phyloP scores from a whole-genome alignment of 2,329 filamentous ascomycete genomes.

The Meredithiella fracta region DNA sequence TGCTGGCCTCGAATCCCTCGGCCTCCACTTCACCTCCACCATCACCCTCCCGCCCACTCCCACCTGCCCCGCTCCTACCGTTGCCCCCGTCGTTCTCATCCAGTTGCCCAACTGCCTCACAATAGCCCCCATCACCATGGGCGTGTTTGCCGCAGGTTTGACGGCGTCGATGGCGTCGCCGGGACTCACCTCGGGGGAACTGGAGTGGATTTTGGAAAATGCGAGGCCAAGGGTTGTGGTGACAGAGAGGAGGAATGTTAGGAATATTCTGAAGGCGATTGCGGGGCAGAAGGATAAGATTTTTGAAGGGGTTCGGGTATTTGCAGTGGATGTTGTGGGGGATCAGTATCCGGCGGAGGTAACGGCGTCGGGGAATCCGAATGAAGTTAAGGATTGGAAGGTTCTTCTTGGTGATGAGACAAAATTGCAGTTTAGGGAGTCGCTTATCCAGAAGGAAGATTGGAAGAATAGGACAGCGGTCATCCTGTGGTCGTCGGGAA shows the following conservation, averaged over 20 bases:
- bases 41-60: constrained; percentile 24
- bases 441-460: constrained; percentile 5
- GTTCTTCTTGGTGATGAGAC: constrained; percentile 27
- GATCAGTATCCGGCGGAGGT: constrained; percentile 21
- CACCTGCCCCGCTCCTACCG: constrained; percentile 23
- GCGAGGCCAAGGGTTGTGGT: constrained; percentile 24
- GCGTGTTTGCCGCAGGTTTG: constrained; percentile 25
- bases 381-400: constrained; percentile 37
- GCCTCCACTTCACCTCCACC: constrained; percentile 22
- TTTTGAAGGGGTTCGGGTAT: constrained; percentile 37
- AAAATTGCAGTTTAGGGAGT: background rate
- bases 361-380: background rate
- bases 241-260: constrained; percentile 21
- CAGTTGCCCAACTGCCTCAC: constrained; percentile 27
- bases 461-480: constrained; percentile 39
- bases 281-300: constrained; percentile 22
- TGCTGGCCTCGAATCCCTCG: constrained; percentile 22
- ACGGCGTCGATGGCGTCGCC: constrained; percentile 27
- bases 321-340: constrained; percentile 30
- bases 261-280: constrained; percentile 22
- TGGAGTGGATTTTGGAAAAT: constrained; percentile 27
- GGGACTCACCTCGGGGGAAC: constrained; percentile 24
- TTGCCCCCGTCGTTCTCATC: constrained; percentile 27
- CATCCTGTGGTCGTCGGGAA: constrained; percentile 38
- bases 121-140: constrained; percentile 24